Conservation (phyloP, 495 filamentous ascomycete species). For the Penicillium salamii region DNA sequence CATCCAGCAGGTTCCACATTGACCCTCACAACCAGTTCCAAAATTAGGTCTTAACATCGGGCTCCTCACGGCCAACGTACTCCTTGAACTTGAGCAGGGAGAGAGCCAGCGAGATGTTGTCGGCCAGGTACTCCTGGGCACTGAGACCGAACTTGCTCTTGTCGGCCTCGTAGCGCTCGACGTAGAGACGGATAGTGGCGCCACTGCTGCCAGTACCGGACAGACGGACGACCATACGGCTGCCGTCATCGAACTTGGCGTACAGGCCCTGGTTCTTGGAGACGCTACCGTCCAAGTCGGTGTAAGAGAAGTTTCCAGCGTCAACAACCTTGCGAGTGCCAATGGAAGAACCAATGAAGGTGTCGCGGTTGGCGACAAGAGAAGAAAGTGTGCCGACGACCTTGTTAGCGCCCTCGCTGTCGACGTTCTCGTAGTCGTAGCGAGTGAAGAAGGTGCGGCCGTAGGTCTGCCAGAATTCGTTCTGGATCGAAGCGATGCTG, state of each 20-base stretch:
- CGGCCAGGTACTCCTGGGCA: conserved; percentile 92
- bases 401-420: conserved; percentile 84
- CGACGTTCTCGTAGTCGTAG: conserved; percentile 96
- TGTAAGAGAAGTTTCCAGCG: conserved; percentile 96
- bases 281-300: conserved; percentile 92
- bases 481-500: conserved; percentile 91
- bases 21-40: neutral
- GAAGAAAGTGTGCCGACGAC: conserved; percentile 73
- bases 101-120: conserved; percentile 79
- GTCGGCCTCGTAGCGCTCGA: conserved; percentile 87
- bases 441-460: conserved; percentile 98
- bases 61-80: conserved; percentile 83
- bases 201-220: conserved; percentile 94
- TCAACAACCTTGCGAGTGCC: conserved; percentile 78
- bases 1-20: conserved; percentile 29
- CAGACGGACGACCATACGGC: conserved; percentile 87
- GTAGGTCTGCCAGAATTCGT: conserved; percentile 95
- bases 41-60: conserved; percentile 86
- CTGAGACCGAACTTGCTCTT: conserved; percentile 67
- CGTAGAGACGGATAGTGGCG: conserved; percentile 92
- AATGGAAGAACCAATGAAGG: conserved; percentile 81
- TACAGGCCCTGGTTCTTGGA: conserved; percentile 95
- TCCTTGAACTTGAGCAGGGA: conserved; percentile 86
- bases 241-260: conserved; percentile 91
- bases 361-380: conserved; percentile 62